Evolutionary conservation across 305 asterid species (phyloP).

Genomic region (Euphrasia arctica): DNA sequence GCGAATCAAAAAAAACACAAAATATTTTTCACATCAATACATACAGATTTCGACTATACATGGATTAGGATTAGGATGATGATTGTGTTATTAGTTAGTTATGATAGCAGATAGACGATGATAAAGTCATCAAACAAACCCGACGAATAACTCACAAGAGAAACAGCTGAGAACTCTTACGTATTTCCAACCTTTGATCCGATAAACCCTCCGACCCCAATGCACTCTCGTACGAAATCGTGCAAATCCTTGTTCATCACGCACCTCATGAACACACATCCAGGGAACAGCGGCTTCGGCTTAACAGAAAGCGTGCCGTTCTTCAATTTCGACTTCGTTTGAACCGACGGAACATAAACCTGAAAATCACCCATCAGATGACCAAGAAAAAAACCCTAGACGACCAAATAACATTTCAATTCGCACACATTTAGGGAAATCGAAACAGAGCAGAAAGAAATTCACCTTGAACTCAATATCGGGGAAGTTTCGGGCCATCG

Average conservation of each 20-base stretch:
- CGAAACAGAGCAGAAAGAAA: neutral
- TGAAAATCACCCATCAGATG: slow-evolving; percentile 37
- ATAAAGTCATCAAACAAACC: slow-evolving; percentile 11
- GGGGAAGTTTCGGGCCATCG: slow-evolving; percentile 63
- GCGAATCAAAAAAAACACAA: neutral
- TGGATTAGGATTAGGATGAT: neutral
- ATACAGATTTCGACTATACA: neutral
- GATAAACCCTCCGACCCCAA: slow-evolving; percentile 80
- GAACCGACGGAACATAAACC: slow-evolving; percentile 76
- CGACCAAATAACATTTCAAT: neutral
- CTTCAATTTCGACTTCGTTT: slow-evolving; percentile 66
- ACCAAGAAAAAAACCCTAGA: neutral
- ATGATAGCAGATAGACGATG: no score
- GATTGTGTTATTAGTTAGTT: no score
- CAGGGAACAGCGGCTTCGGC: slow-evolving; percentile 77
- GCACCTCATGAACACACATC: slow-evolving; percentile 76
- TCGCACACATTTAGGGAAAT: neutral
- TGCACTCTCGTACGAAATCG: slow-evolving; percentile 77
- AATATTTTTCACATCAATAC: neutral
- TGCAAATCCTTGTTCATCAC: slow-evolving; percentile 85
- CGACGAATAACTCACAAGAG: slow-evolving; percentile 19
- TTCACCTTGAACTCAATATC: slow-evolving; percentile 67
- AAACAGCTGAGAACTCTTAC: slow-evolving; percentile 52
- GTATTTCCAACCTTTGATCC: slow-evolving; percentile 97
- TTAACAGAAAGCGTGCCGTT: slow-evolving; percentile 77